phyloP scores from a whole-genome alignment of 2,329 filamentous ascomycete genomes.

The Aphanocladium album region DNA sequence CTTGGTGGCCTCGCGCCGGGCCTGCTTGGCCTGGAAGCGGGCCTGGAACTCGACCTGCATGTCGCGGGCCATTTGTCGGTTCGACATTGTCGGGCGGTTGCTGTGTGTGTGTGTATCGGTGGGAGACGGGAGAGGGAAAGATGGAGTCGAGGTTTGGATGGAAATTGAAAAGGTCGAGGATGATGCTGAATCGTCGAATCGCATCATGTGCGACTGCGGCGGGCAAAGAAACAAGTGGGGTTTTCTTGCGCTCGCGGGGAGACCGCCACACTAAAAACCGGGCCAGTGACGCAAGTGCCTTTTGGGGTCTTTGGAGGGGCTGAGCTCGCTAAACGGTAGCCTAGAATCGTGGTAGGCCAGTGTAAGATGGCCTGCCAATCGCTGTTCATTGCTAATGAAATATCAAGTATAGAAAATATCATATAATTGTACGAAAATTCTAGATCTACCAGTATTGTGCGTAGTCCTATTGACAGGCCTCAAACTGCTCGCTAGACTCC shows the following conservation, averaged over 20 bases:
- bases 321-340: not conserved
- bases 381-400: no score
- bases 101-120: not conserved
- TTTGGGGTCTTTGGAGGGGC: not conserved
- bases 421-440: no score
- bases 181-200: not conserved
- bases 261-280: slow-evolving; percentile 1
- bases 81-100: slow-evolving; percentile 42
- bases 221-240: not conserved
- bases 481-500: no score
- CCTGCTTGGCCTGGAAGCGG: slow-evolving; percentile 59
- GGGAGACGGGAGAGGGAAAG: not conserved
- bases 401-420: no score
- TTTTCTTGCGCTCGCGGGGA: not conserved
- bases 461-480: no score
- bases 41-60: slow-evolving; percentile 61
- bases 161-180: not conserved
- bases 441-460: no score
- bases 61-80: slow-evolving; percentile 54
- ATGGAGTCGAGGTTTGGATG: not conserved
- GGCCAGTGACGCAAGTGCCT: slow-evolving; percentile 4
- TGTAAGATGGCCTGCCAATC: no score
- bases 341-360: not conserved
- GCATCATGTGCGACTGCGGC: not conserved
- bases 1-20: slow-evolving; percentile 56